These are phyloP conservation scores for Ceratocystis harringtonii DNA, from an alignment of 2,329 filamentous ascomycete genomes.

Conservation along the genomic window DNA sequence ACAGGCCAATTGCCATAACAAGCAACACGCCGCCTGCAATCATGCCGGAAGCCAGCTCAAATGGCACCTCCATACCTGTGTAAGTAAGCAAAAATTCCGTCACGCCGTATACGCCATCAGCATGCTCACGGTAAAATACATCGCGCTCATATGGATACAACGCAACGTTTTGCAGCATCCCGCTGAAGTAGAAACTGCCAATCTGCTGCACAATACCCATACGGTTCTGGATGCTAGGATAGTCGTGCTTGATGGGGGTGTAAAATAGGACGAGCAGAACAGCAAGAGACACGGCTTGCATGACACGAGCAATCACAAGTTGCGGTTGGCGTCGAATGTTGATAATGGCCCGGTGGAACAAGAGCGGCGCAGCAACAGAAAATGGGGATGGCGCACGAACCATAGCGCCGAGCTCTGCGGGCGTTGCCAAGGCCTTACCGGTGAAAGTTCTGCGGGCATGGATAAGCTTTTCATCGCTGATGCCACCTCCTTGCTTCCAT, in stretches of 20 bases:
- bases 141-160: conserved; percentile 58
- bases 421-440: conserved; percentile 38
- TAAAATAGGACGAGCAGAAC: conserved; percentile 55
- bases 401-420: conserved; percentile 56
- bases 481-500: conserved; percentile 31
- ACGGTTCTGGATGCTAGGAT: conserved; percentile 54
- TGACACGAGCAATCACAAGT: conserved; percentile 47
- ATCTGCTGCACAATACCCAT: conserved; percentile 62
- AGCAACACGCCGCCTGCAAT: conserved; percentile 51
- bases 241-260: conserved; percentile 53
- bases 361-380: conserved; percentile 46
- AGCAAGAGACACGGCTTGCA: conserved; percentile 50
- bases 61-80: conserved; percentile 54
- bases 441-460: not conserved
- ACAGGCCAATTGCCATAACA: conserved; percentile 49
- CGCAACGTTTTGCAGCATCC: conserved; percentile 67
- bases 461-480: not conserved
- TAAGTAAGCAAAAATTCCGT: conserved; percentile 59
- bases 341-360: conserved; percentile 51
- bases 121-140: conserved; percentile 63
- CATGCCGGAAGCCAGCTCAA: conserved; percentile 50
- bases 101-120: conserved; percentile 55
- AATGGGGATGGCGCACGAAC: conserved; percentile 49
- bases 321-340: conserved; percentile 54
- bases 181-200: conserved; percentile 56